Base-by-base conservation (phyloP, 176 grass and related monocot species). In the Aegilops tauschii region DNA sequence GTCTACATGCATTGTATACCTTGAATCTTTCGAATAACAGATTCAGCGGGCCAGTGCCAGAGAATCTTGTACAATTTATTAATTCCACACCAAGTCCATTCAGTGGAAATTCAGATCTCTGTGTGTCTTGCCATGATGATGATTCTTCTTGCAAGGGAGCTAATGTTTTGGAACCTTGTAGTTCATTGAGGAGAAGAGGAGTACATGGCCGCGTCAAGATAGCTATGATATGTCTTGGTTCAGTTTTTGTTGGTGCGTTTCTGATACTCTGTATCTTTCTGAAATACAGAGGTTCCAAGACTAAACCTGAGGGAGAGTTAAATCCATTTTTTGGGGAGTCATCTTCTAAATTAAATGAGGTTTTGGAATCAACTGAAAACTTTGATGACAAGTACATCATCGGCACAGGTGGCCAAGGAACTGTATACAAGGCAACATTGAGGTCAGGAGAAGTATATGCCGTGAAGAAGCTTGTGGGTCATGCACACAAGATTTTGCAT, bases 1-100 rank as follows among this genome's bases (percentile, higher is more conserved):
- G 56, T 80, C 86, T 95, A 52, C 86, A 36, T 10, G 85, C 82
- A 9, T 83, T 96, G 63, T 25, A 77, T 76, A 32, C 31, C 9
- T 66, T 93, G 42, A 91, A 96, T 83, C 35, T 96, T 81, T 93
- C 94, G 49, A 84, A 88, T 78, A 96, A 96, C 28, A 52, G 69
- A 61, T 91, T 96, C 52, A 91, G 2, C 12, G 94, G 94, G 29
- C 42, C 84, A 20, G 17, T 96, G 31, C 91, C 89, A 9, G 68
- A 72, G 27, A 83, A 89, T 82, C 85, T 89, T 79, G 3, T 89
- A 12, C 66, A 78, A 50, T 91, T 93, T 88, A 21, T 90, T 12
- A 64, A 83, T 50, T 83, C 58, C 3, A 88, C 78, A 1, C 73
- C 85, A 34, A 91, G 82, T 71, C 90, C 94, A 16, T 96, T 96